Conservation (phyloP, 148 eudicot genomes). For the Salicornia ramosissima region DNA sequence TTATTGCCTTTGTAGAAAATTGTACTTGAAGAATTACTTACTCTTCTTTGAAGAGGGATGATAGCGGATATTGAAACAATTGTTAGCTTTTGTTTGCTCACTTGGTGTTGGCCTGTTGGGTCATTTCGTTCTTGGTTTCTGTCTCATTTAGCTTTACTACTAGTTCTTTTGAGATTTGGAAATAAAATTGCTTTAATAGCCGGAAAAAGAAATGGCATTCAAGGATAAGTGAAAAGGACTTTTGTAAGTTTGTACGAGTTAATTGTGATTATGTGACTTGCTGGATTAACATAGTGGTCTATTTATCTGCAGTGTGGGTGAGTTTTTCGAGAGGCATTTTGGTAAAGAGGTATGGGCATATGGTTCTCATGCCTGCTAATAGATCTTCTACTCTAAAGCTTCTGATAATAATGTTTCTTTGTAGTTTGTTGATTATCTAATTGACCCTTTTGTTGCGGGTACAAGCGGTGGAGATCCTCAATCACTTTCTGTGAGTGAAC, state of each 20-base stretch:
- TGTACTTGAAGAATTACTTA: no score
- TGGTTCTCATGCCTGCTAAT: conserved; percentile 1
- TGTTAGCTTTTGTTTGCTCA: no score
- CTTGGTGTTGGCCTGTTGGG: no score
- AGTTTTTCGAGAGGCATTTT: conserved; percentile 88
- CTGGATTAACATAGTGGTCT: conserved; percentile 13
- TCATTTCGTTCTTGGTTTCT: no score
- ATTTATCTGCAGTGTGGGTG: conserved; percentile 66
- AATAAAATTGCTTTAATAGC: no score
- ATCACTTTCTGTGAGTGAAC: conserved; percentile 78
- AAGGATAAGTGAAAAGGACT: no score
- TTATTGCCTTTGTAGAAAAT: no score
- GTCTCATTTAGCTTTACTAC: no score
- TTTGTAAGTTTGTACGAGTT: not conserved
- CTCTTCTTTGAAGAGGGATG: no score
- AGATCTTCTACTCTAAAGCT: not conserved
- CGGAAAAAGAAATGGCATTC: no score
- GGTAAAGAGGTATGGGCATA: conserved; percentile 67
- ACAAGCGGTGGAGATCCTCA: conserved; percentile 90
- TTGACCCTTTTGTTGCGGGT: conserved; percentile 95
- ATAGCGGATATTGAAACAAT: no score
- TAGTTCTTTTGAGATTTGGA: no score
- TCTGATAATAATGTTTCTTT: not conserved
- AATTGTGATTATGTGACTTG: not conserved
- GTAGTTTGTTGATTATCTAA: conserved; percentile 82